Conservation (phyloP, 2,329 filamentous ascomycete species). For the Xylaria sp. region DNA sequence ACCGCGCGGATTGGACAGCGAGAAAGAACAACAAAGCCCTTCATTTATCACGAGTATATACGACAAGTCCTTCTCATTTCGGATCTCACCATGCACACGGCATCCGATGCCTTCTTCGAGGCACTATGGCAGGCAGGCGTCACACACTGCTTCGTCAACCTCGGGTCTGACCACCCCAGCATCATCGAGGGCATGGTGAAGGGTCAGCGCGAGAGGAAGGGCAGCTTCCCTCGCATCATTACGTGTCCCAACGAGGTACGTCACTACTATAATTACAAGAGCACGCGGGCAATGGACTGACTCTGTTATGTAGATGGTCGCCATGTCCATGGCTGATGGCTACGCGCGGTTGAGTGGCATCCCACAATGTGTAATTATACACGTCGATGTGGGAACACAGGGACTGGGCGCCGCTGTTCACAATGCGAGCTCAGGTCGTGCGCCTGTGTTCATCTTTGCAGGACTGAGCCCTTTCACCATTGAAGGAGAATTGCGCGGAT, state of each 20-base stretch:
- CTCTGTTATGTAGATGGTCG: slow-evolving; percentile 60
- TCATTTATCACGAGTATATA: background rate
- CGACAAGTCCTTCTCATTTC: background rate
- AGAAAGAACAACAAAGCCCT: background rate
- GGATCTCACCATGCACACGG: slow-evolving; percentile 46
- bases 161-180: slow-evolving; percentile 67
- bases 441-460: slow-evolving; percentile 72
- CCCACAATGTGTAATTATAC: slow-evolving; percentile 72
- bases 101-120: slow-evolving; percentile 63
- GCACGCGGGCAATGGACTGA: slow-evolving; percentile 2
- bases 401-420: slow-evolving; percentile 72
- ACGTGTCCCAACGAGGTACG: slow-evolving; percentile 74
- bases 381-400: slow-evolving; percentile 79
- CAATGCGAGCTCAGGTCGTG: slow-evolving; percentile 69
- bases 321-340: slow-evolving; percentile 78
- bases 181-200: slow-evolving; percentile 79
- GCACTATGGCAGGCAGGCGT: slow-evolving; percentile 35
- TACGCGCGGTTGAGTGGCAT: slow-evolving; percentile 67
- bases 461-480: slow-evolving; percentile 71
- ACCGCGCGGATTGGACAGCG: too few relatives aligned
- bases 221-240: slow-evolving; percentile 65
- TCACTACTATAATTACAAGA: background rate
- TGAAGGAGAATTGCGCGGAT: slow-evolving; percentile 71
- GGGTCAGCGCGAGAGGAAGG: slow-evolving; percentile 61
- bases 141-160: slow-evolving; percentile 51